A percentile compares a stretch with the other conserved stretches of the same genome.
phyloP scores from a whole-genome alignment of 75 land plant species.

The Adiantum capillusveneris region DNA sequence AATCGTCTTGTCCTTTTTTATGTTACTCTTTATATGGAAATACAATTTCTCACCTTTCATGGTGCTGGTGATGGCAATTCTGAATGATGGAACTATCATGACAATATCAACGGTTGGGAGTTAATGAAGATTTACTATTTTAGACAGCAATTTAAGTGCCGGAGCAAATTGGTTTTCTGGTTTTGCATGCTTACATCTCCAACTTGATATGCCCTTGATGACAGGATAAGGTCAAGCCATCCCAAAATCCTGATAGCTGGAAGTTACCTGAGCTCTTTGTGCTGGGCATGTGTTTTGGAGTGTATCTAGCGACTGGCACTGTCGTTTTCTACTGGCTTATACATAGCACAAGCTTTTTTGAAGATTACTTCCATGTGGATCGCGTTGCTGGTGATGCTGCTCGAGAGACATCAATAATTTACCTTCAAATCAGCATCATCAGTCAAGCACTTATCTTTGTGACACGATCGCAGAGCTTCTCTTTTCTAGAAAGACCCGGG shows the following conservation, averaged over 20 bases:
- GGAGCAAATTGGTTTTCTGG: too few species aligned
- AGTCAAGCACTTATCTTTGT: conserved; percentile 44
- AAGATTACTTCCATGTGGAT: conserved; percentile 15
- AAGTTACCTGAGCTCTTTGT: conserved; percentile 21
- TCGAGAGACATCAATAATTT: conserved; percentile 25
- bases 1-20: conserved; percentile 18
- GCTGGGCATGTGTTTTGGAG: conserved; percentile 15
- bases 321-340: conserved; percentile 25
- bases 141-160: too few species aligned
- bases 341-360: conserved; percentile 23
- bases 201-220: too few species aligned
- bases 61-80: conserved; percentile 29
- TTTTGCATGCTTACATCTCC: too few species aligned
- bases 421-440: conserved; percentile 32
- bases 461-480: conserved; percentile 18
- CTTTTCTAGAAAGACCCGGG: conserved; percentile 30
- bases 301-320: conserved; percentile 18
- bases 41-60: conserved; percentile 35
- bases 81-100: conserved; percentile 37
- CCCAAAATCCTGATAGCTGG: conserved; percentile 20
- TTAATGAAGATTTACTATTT: background rate
- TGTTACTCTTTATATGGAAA: conserved; percentile 25
- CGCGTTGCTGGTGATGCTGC: conserved; percentile 1
- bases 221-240: conserved; percentile 30
- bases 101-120: conserved; percentile 23